Conservation (phyloP, 2,329 filamentous ascomycete genomes). For the Xylaria sp. region DNA sequence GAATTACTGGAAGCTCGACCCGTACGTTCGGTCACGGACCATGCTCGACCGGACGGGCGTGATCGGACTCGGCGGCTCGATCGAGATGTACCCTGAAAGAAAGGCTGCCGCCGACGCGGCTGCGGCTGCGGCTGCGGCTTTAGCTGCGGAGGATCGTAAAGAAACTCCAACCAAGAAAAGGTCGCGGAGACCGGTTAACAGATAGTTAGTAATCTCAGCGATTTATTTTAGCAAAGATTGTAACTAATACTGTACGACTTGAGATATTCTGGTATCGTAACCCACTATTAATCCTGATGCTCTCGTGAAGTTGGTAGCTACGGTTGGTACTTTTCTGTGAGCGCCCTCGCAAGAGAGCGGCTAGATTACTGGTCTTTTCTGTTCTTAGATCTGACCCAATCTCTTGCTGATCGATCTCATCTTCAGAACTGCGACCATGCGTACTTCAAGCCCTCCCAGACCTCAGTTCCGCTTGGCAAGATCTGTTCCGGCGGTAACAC, state of each 20-base stretch:
- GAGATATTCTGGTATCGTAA: neutral
- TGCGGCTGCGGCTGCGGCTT: too few relatives aligned
- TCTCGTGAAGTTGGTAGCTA: neutral
- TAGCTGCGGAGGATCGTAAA: neutral
- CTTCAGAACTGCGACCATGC: constrained; percentile 40
- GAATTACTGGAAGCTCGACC: constrained; percentile 90
- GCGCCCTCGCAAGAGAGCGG: neutral
- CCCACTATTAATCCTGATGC: neutral
- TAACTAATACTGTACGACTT: neutral
- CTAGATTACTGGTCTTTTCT: neutral
- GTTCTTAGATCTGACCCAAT: neutral
- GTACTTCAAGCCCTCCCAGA: constrained; percentile 48
- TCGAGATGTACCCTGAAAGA: constrained; percentile 57
- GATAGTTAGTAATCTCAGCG: neutral
- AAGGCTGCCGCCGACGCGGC: neutral
- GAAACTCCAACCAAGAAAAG: neutral
- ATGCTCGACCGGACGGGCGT: constrained; percentile 83
- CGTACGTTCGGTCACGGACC: constrained; percentile 82
- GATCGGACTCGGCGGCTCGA: constrained; percentile 70
- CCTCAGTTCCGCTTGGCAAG: constrained; percentile 51
- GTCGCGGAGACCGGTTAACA: neutral
- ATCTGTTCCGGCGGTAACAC: constrained; percentile 54
- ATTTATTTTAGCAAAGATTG: neutral
- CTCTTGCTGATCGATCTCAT: neutral
- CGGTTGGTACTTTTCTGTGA: neutral